Conservation (phyloP, 352 stramenopile species). For the Phytophthora melonis region DNA sequence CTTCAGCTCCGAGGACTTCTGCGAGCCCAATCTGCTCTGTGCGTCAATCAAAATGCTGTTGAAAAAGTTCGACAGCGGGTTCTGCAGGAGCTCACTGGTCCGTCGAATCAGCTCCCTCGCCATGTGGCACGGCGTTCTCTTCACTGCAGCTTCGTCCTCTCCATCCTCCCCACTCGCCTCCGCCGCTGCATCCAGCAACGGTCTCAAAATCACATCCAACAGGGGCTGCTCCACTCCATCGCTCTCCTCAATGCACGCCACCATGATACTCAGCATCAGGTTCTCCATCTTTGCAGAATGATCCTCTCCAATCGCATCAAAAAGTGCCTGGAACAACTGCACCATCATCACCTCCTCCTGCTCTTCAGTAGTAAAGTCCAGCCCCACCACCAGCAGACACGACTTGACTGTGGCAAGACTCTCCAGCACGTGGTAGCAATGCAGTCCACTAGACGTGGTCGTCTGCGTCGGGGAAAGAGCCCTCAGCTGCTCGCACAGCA, state of each 20-base stretch:
- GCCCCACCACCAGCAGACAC: conserved; percentile 58
- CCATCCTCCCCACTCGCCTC: conserved; percentile 2
- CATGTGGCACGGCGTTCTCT: conserved; percentile 61
- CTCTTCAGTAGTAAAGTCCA: conserved; percentile 58
- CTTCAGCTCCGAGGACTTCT: conserved; percentile 61
- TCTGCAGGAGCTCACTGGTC: conserved; percentile 74
- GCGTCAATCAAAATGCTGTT: conserved; percentile 84
- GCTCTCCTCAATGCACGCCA: conserved; percentile 76
- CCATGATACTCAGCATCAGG: conserved; percentile 82
- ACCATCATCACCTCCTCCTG: conserved; percentile 63
- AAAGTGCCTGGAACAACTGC: conserved; percentile 76
- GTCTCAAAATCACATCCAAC: conserved; percentile 69
- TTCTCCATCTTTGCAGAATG: conserved; percentile 79
- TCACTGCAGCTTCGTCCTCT: conserved; percentile 6
- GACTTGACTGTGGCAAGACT: conserved; percentile 70
- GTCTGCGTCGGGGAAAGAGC: conserved; percentile 41
- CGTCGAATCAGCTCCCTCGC: conserved; percentile 79
- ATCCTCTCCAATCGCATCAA: conserved; percentile 67
- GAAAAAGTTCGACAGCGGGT: conserved; percentile 78
- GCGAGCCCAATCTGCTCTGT: conserved; percentile 18
- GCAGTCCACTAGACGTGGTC: conserved; percentile 46
- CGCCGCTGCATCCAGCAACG: conserved; percentile 47
- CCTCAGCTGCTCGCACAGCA: conserved; percentile 72
- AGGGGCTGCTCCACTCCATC: conserved; percentile 72
- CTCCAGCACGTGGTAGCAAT: conserved; percentile 72